Evolutionary conservation across 805 yeast species (phyloP).

Genomic region (Barnettozyma wickerhamii): DNA sequence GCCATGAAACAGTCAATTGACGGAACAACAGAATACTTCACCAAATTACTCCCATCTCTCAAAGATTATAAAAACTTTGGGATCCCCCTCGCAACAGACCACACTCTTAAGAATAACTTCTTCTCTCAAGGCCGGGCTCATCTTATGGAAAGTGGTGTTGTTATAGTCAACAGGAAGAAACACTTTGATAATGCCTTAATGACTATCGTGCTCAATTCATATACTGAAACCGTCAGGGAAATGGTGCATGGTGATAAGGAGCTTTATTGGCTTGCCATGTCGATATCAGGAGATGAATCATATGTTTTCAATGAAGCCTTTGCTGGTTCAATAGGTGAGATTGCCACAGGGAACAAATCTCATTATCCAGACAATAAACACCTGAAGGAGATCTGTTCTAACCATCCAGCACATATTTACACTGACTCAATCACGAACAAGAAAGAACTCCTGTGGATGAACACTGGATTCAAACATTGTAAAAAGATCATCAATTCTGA

Average conservation of each 20-base stretch:
- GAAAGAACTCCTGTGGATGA: conserved; percentile 48
- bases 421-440: conserved; percentile 23
- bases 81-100: background rate
- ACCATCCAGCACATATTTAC: conserved; percentile 51
- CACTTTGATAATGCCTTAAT: conserved; percentile 25
- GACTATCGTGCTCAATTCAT: conserved; percentile 24
- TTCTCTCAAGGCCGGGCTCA: conserved; percentile 16
- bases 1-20: background rate
- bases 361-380: conserved; percentile 6
- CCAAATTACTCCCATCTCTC: conserved; percentile 11
- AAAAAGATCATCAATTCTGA: conserved; percentile 19
- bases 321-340: conserved; percentile 15
- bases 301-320: conserved; percentile 6
- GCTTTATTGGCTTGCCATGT: conserved; percentile 31
- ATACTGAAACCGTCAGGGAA: conserved; percentile 26
- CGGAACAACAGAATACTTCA: background rate
- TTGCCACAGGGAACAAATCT: conserved; percentile 11
- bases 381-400: conserved; percentile 42
- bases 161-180: conserved; percentile 13
- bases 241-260: conserved; percentile 32
- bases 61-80: background rate
- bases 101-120: conserved; percentile 9
- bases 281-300: conserved; percentile 12
- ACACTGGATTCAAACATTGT: conserved; percentile 52
- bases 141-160: conserved; percentile 28